These are phyloP conservation scores for Colletotrichum brevisporum DNA, from an alignment of 2,329 filamentous ascomycete genomes.

Conservation along the genomic window DNA sequence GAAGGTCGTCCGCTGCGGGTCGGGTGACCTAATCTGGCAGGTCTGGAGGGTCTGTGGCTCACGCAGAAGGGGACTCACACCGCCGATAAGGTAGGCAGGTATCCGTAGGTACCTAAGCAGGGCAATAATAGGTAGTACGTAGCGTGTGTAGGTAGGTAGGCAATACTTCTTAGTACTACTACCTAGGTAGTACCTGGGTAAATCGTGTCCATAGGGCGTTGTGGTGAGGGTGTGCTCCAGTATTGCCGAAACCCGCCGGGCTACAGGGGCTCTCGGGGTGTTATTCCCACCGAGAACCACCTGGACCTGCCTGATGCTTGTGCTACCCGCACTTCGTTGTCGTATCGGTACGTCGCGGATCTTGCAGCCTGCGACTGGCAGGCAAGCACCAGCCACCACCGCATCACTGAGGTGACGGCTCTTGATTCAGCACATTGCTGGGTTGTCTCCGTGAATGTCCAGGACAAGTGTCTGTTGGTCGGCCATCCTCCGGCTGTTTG, in stretches of 20 bases:
- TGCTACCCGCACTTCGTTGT: not conserved
- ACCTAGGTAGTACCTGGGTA: not conserved
- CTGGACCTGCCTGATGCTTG: conserved; percentile 4
- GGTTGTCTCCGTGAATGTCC: not conserved
- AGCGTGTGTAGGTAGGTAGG: too few species aligned
- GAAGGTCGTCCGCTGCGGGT: conserved; percentile 33
- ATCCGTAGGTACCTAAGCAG: not conserved
- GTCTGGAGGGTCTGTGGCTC: conserved; percentile 39
- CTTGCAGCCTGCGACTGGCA: not conserved
- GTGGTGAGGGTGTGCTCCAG: conserved; percentile 4
- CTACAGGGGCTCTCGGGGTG: conserved; percentile 26
- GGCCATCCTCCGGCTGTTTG: conserved; percentile 26
- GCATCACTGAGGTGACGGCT: conserved; percentile 13
- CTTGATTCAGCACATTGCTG: conserved; percentile 23
- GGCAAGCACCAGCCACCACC: conserved; percentile 20
- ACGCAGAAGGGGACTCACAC: not conserved
- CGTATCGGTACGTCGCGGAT: conserved; percentile 20
- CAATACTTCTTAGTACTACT: not conserved
- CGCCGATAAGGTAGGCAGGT: not conserved
- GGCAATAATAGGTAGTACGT: too few species aligned
- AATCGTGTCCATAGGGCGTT: conserved; percentile 21
- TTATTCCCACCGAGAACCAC: conserved; percentile 4
- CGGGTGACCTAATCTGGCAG: conserved; percentile 42
- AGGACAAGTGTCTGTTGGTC: conserved; percentile 18
- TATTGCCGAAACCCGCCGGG: conserved; percentile 33